Evolutionary conservation across 2,329 filamentous ascomycete genomes (phyloP).

Genomic region (Neonectria ditissima): DNA sequence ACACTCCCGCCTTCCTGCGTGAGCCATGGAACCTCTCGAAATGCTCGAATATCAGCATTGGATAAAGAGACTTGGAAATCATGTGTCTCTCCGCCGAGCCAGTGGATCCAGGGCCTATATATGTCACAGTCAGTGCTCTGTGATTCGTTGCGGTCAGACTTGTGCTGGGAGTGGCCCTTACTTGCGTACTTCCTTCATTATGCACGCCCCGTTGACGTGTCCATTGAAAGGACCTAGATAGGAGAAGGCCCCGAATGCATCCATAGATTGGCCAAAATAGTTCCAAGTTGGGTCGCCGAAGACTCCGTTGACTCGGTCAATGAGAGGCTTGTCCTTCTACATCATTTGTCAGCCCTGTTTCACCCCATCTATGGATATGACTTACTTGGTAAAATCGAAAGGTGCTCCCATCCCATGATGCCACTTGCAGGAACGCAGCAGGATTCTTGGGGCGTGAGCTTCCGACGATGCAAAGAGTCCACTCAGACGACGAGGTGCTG

Average conservation of each 20-base stretch:
- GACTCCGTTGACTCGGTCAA: no score
- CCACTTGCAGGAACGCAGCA: conserved; percentile 18
- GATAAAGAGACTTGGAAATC: background rate
- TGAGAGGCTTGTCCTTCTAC: no score
- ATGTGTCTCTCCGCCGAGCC: background rate
- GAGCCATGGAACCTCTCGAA: conserved; percentile 1
- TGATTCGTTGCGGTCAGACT: background rate
- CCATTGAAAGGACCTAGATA: conserved; percentile 29
- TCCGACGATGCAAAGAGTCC: conserved; percentile 22
- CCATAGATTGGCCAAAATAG: conserved; percentile 20
- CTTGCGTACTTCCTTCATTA: conserved; percentile 26
- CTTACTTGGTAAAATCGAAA: conserved; percentile 22
- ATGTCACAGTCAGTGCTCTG: background rate
- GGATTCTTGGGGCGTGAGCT: background rate
- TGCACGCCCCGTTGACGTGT: conserved; percentile 22
- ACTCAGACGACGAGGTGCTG: background rate
- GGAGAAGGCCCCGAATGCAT: conserved; percentile 17
- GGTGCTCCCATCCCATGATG: conserved; percentile 13
- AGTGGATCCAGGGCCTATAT: conserved; percentile 22
- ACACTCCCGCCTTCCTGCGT: background rate
- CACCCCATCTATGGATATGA: no score
- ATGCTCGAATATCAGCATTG: background rate
- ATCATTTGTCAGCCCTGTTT: no score
- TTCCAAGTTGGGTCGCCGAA: conserved; percentile 4
- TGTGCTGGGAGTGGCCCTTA: background rate